phyloP scores from a whole-genome alignment of 306 rosid genomes.

The Cucurbita maxima region DNA sequence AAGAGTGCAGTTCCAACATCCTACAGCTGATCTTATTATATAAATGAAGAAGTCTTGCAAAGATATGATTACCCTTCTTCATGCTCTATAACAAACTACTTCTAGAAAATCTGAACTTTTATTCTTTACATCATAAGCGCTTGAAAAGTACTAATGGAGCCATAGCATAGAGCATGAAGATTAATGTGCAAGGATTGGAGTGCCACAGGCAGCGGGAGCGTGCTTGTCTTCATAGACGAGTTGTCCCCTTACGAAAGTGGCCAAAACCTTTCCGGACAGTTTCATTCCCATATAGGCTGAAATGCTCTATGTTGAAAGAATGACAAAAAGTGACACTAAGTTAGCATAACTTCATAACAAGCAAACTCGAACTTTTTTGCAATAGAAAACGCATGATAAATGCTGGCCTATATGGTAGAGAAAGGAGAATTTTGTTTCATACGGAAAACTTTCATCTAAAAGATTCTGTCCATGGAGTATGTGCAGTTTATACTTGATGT shows the following conservation, averaged over 20 bases:
- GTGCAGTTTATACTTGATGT: background rate
- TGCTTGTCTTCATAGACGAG: slow-evolving; percentile 64
- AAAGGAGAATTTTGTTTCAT: background rate
- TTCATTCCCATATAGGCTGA: slow-evolving; percentile 82
- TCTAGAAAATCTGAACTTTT: background rate
- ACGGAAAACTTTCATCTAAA: background rate
- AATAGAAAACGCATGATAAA: background rate
- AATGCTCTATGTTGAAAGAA: slow-evolving; percentile 25
- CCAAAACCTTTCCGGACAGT: slow-evolving; percentile 58
- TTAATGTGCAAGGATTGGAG: slow-evolving; percentile 41
- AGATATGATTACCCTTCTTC: background rate
- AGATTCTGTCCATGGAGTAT: background rate
- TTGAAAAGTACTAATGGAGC: background rate
- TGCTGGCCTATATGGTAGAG: background rate
- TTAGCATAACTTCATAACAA: background rate
- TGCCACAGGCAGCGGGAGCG: slow-evolving; percentile 69
- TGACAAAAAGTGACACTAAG: background rate
- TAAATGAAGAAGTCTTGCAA: background rate
- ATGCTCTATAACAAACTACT: background rate
- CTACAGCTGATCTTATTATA: background rate
- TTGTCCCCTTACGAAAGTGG: slow-evolving; percentile 85
- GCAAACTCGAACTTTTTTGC: background rate
- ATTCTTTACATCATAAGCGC: background rate
- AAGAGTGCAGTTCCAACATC: background rate
- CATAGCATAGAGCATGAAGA: background rate